phyloP scores from a whole-genome alignment of 1,139 yeast species.

The Lodderomyces metapsilosis region DNA sequence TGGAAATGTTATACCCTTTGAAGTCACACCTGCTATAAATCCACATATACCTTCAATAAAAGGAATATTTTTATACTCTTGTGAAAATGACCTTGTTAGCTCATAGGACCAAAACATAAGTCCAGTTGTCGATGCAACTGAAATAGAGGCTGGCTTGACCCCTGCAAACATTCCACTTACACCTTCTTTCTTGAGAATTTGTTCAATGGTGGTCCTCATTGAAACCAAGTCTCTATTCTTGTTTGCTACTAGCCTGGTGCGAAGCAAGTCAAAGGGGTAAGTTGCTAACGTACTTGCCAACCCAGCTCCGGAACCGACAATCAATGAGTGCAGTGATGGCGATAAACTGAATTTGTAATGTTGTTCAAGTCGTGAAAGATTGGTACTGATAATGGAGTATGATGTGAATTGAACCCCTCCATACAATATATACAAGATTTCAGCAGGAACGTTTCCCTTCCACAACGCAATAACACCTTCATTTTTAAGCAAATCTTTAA shows the following conservation, averaged over 20 bases:
- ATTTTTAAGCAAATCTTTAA: conserved; percentile 24
- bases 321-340: conserved; percentile 47
- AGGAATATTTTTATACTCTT: conserved; percentile 30
- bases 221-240: conserved; percentile 42
- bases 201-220: conserved; percentile 38
- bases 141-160: conserved; percentile 56
- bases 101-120: conserved; percentile 70
- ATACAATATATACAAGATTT: conserved; percentile 75
- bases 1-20: conserved; percentile 80
- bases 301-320: conserved; percentile 81
- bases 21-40: conserved; percentile 68
- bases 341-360: conserved; percentile 24
- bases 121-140: conserved; percentile 67
- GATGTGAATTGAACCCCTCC: conserved; percentile 85
- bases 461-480: conserved; percentile 60
- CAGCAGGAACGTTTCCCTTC: conserved; percentile 97
- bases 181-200: conserved; percentile 52
- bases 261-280: conserved; percentile 82
- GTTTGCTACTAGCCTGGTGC: conserved; percentile 80
- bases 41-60: conserved; percentile 69
- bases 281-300: conserved; percentile 67
- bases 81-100: conserved; percentile 32
- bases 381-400: conserved; percentile 54
- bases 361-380: conserved; percentile 32
- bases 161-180: conserved; percentile 62